phyloP scores from a whole-genome alignment of 257 asterid species.

The Plantago ovata region DNA sequence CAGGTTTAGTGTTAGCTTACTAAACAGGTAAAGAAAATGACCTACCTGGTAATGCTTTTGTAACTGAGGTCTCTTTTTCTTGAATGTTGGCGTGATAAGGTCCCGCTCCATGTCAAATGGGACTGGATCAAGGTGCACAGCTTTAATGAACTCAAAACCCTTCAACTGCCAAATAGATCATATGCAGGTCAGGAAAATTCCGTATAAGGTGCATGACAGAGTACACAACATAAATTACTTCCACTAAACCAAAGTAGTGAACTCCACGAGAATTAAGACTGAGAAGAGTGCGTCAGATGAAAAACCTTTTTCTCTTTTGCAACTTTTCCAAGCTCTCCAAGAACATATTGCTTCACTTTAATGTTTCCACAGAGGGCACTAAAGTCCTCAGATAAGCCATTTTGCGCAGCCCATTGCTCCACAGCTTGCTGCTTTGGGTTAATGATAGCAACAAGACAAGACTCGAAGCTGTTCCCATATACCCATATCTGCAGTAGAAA shows the following conservation, averaged over 20 bases:
- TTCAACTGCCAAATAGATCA: constrained; percentile 54
- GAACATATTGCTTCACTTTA: constrained; percentile 52
- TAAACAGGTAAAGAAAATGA: constrained; percentile 8
- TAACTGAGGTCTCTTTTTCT: constrained; percentile 90
- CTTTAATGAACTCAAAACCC: constrained; percentile 83
- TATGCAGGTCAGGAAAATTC: background rate
- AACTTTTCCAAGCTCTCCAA: constrained; percentile 64
- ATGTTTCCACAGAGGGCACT: constrained; percentile 55
- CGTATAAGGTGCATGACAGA: constrained; percentile 2
- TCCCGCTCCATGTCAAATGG: constrained; percentile 94
- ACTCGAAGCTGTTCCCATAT: constrained; percentile 93
- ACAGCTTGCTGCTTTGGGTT: constrained; percentile 65
- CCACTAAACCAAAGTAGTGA: constrained; percentile 1
- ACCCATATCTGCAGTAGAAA: constrained; percentile 71
- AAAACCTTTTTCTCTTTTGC: constrained; percentile 81
- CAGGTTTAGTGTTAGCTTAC: constrained; percentile 1
- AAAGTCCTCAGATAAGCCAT: constrained; percentile 62
- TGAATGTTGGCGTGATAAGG: constrained; percentile 91
- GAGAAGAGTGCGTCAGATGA: constrained; percentile 11
- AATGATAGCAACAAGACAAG: constrained; percentile 72
- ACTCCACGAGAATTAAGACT: background rate
- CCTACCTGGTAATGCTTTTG: constrained; percentile 83
- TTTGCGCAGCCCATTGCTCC: constrained; percentile 74
- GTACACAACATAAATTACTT: background rate
- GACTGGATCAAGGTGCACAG: constrained; percentile 85